Conservation (phyloP, 805 yeast genomes). For the Candida piceae region DNA sequence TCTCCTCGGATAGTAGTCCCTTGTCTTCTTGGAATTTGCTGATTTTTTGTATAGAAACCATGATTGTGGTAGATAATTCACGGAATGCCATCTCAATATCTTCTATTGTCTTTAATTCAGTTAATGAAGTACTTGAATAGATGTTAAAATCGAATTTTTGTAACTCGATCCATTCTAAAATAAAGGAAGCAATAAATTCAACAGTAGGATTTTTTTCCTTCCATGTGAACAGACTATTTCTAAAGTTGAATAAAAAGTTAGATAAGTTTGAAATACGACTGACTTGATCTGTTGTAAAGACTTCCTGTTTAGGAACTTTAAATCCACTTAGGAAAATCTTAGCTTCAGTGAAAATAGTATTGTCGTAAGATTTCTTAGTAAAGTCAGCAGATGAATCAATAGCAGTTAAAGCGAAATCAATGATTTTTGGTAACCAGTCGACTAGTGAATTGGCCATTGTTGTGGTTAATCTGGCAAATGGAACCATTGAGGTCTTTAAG, state of each 20-base stretch:
- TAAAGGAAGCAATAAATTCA: slow-evolving; percentile 44
- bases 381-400: slow-evolving; percentile 9
- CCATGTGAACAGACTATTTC: slow-evolving; percentile 31
- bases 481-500: slow-evolving; percentile 4
- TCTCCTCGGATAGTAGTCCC: slow-evolving; percentile 36
- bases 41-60: slow-evolving; percentile 64
- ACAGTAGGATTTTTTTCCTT: slow-evolving; percentile 25
- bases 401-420: slow-evolving; percentile 30
- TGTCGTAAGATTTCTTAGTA: slow-evolving; percentile 3
- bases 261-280: slow-evolving; percentile 18
- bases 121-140: slow-evolving; percentile 25
- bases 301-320: slow-evolving; percentile 3
- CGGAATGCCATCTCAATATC: slow-evolving; percentile 47
- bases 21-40: slow-evolving; percentile 32
- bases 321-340: slow-evolving; percentile 16
- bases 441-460: slow-evolving; percentile 6
- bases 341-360: slow-evolving; percentile 21
- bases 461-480: background rate
- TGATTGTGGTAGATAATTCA: slow-evolving; percentile 49
- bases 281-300: slow-evolving; percentile 12
- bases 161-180: slow-evolving; percentile 41
- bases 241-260: slow-evolving; percentile 23
- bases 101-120: slow-evolving; percentile 9
- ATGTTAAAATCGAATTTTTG: slow-evolving; percentile 18
- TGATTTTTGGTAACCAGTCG: slow-evolving; percentile 34